Evolutionary conservation across 2,329 filamentous ascomycete genomes (phyloP).

Genomic region (Mycosphaerella sp.): DNA sequence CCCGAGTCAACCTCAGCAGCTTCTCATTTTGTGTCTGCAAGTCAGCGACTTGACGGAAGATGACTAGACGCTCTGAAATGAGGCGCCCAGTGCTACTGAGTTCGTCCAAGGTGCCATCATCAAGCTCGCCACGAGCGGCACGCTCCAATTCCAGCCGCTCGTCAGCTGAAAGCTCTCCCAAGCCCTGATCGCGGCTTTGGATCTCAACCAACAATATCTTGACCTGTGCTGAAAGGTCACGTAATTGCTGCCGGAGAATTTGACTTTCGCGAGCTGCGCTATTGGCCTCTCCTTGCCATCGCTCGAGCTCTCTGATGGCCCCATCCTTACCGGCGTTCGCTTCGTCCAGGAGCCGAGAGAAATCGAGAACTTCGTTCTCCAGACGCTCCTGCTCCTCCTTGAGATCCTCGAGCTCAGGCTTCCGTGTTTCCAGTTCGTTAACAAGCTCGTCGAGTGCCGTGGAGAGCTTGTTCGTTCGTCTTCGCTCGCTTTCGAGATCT

Average conservation of each 20-base stretch:
- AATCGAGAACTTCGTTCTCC: constrained; percentile 69
- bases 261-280: constrained; percentile 59
- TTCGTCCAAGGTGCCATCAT: constrained; percentile 63
- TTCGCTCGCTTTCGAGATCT: constrained; percentile 65
- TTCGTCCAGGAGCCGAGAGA: constrained; percentile 72
- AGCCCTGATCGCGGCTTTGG: constrained; percentile 72
- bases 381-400: constrained; percentile 74
- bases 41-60: constrained; percentile 78
- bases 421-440: constrained; percentile 73
- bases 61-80: constrained; percentile 81
- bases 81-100: constrained; percentile 80
- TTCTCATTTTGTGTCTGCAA: constrained; percentile 84
- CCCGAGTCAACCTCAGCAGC: constrained; percentile 71
- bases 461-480: constrained; percentile 66
- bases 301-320: constrained; percentile 70
- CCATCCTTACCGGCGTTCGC: constrained; percentile 73
- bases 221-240: constrained; percentile 82
- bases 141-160: constrained; percentile 71
- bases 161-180: constrained; percentile 62
- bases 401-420: constrained; percentile 81
- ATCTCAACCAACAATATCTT: constrained; percentile 86
- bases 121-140: constrained; percentile 67
- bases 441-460: constrained; percentile 80
- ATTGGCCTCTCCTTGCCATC: constrained; percentile 66
- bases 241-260: constrained; percentile 76